Evolutionary conservation across 257 asterid species (phyloP).

Genomic region (Eustoma russellianum): DNA sequence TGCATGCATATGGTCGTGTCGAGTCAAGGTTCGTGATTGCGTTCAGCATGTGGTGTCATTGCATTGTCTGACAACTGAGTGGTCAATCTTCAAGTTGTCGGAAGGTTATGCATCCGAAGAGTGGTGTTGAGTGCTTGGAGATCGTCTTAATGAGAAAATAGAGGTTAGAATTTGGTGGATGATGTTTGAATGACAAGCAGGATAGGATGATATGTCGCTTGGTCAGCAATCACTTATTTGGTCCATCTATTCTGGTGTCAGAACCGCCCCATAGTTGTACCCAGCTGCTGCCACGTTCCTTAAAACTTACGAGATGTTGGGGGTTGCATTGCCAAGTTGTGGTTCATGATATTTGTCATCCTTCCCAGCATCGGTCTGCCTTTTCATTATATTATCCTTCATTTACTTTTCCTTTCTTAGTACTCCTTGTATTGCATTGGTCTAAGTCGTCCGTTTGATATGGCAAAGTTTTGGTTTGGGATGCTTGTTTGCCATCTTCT

Average conservation of each 20-base stretch:
- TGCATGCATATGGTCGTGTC: slow-evolving; percentile 85
- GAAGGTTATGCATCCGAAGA: slow-evolving; percentile 73
- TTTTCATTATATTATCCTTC: too few species aligned
- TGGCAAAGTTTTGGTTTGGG: too few species aligned
- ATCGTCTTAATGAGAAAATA: slow-evolving; percentile 11
- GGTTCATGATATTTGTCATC: slow-evolving; percentile 6
- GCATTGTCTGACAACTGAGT: slow-evolving; percentile 47
- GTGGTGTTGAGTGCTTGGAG: slow-evolving; percentile 32
- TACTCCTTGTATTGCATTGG: slow-evolving; percentile 13
- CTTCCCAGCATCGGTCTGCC: slow-evolving; percentile 15
- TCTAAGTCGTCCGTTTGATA: slow-evolving; percentile 13
- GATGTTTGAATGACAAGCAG: slow-evolving; percentile 15
- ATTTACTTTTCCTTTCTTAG: neutral
- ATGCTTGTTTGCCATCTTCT: too few species aligned
- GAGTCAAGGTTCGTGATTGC: slow-evolving; percentile 58
- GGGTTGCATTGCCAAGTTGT: slow-evolving; percentile 16
- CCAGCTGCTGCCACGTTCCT: slow-evolving; percentile 25
- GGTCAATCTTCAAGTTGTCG: slow-evolving; percentile 44
- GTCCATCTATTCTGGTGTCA: slow-evolving; percentile 16
- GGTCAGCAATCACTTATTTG: slow-evolving; percentile 14
- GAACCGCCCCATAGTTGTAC: slow-evolving; percentile 7
- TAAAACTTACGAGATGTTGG: slow-evolving; percentile 18
- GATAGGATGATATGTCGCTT: slow-evolving; percentile 16
- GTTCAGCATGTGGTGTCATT: slow-evolving; percentile 49
- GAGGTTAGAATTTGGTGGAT: slow-evolving; percentile 13